Conservation (phyloP, 208 protist genomes). For the Acanthamoeba castellanii region DNA sequence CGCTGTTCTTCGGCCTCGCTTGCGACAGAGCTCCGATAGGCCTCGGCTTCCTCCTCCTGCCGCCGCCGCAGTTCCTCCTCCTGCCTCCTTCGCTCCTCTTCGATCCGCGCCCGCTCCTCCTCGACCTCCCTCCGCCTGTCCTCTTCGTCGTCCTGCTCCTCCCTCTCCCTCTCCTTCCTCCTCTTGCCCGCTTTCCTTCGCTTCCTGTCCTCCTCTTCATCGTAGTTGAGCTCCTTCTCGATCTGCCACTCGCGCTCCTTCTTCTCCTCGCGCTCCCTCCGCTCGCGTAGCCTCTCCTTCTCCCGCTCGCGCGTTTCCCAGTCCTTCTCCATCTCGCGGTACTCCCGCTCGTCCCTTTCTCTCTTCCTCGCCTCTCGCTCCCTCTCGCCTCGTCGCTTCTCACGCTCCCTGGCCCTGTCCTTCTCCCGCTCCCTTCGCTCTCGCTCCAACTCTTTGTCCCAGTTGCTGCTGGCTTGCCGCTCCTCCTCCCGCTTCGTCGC, state of each 20-base stretch:
- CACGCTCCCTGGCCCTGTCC: constrained; percentile 75
- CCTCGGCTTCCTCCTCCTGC: constrained; percentile 46
- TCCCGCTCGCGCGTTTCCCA: constrained; percentile 62
- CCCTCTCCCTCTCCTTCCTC: constrained; percentile 70
- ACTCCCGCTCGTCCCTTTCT: constrained; percentile 42
- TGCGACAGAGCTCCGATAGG: constrained; percentile 30
- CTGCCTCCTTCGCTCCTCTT: constrained; percentile 23
- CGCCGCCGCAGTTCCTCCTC: constrained; percentile 31
- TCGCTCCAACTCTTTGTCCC: constrained; percentile 72
- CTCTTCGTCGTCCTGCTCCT: constrained; percentile 75
- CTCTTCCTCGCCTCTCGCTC: constrained; percentile 32
- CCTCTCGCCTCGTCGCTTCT: constrained; percentile 29
- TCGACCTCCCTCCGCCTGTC: constrained; percentile 47
- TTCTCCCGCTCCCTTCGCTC: constrained; percentile 73
- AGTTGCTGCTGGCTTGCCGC: constrained; percentile 69
- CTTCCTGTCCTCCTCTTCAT: constrained; percentile 65
- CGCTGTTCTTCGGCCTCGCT: background rate
- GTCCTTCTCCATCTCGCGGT: constrained; percentile 59
- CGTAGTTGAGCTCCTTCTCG: constrained; percentile 69
- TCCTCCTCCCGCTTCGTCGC: constrained; percentile 73
- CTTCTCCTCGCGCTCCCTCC: constrained; percentile 53
- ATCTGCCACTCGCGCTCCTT: constrained; percentile 38
- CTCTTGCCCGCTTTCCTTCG: constrained; percentile 68
- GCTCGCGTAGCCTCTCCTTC: background rate
- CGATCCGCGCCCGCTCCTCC: constrained; percentile 15